These are phyloP conservation scores for Penstemon newberryi DNA, from an alignment of 257 asterid species.

Conservation along the genomic window DNA sequence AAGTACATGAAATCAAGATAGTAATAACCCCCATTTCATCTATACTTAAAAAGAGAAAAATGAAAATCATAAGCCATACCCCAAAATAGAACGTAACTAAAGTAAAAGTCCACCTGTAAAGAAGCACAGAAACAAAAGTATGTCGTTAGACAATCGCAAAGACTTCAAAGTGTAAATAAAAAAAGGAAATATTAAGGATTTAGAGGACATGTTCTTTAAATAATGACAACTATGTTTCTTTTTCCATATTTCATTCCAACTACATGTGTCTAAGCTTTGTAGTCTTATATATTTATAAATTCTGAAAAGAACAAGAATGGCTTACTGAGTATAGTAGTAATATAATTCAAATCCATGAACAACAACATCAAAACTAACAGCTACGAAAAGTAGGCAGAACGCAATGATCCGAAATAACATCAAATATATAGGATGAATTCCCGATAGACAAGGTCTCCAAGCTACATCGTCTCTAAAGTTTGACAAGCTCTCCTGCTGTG, in stretches of 20 bases:
- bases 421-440: slow-evolving; percentile 55
- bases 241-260: background rate
- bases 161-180: slow-evolving; percentile 12
- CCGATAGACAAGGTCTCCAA: slow-evolving; percentile 81
- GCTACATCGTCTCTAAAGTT: slow-evolving; percentile 38
- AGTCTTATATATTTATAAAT: slow-evolving; percentile 3
- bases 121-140: slow-evolving; percentile 19
- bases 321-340: slow-evolving; percentile 92
- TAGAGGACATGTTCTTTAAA: slow-evolving; percentile 1
- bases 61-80: slow-evolving; percentile 51
- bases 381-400: slow-evolving; percentile 59
- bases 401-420: slow-evolving; percentile 60
- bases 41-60: slow-evolving; percentile 17
- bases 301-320: slow-evolving; percentile 25
- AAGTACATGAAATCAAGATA: slow-evolving; percentile 9
- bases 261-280: background rate
- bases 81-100: slow-evolving; percentile 80
- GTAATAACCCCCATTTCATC: slow-evolving; percentile 12
- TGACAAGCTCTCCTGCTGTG: slow-evolving; percentile 26
- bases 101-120: slow-evolving; percentile 86
- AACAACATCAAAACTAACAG: slow-evolving; percentile 58
- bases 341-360: slow-evolving; percentile 62
- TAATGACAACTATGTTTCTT: background rate
- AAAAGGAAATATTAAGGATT: background rate
- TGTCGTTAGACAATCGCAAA: slow-evolving; percentile 13